Evolutionary conservation across 2,329 filamentous ascomycete species (phyloP).

Genomic region (Tricladium varicosporioides): DNA sequence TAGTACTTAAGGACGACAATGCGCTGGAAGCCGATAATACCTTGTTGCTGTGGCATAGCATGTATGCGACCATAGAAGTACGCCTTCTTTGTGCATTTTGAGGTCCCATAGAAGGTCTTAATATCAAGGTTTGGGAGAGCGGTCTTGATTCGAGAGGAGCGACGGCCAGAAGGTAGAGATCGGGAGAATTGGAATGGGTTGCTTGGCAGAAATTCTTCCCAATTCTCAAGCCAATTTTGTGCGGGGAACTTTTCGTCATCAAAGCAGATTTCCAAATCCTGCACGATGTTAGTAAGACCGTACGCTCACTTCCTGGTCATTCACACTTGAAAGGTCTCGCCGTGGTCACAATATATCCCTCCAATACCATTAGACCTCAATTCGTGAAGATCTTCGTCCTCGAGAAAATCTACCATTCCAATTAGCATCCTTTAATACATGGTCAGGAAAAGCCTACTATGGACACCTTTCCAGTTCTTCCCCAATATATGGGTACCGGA

Average conservation of each 20-base stretch:
- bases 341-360: constrained; percentile 18
- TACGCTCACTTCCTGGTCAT: not conserved
- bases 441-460: constrained; percentile 34
- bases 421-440: constrained; percentile 7
- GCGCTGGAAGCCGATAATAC: constrained; percentile 52
- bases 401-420: constrained; percentile 20
- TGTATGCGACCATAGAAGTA: constrained; percentile 47
- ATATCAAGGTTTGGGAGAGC: constrained; percentile 14
- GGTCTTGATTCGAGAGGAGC: constrained; percentile 6
- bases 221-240: constrained; percentile 23
- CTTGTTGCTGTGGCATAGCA: constrained; percentile 44
- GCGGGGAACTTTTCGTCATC: constrained; percentile 18
- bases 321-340: constrained; percentile 26
- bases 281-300: not conserved
- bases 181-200: constrained; percentile 21
- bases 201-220: constrained; percentile 23
- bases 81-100: constrained; percentile 35
- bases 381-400: constrained; percentile 18
- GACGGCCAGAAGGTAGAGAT: not conserved
- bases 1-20: constrained; percentile 53
- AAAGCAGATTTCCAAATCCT: constrained; percentile 32
- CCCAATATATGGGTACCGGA: constrained; percentile 37
- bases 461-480: constrained; percentile 49
- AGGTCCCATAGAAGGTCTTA: constrained; percentile 34
- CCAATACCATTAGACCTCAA: constrained; percentile 16